Conservation (phyloP, 208 protist species). For the Tetramitus jugosus region DNA sequence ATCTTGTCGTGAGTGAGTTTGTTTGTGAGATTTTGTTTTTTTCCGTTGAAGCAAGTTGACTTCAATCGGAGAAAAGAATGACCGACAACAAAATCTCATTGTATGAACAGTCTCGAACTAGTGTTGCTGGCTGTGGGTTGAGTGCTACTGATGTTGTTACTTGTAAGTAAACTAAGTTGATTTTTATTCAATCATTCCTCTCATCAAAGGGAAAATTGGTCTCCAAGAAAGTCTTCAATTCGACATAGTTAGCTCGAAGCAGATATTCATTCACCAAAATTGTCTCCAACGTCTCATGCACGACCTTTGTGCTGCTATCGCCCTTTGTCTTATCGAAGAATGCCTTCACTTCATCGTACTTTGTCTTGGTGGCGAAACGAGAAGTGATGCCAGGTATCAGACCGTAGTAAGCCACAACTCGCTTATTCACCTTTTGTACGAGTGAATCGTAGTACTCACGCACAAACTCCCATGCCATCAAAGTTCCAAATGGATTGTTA, state of each 20-base stretch:
- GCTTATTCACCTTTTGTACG: not conserved
- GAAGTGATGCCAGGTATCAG: not conserved
- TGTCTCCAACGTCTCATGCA: not conserved
- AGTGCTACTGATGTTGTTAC: too few species aligned
- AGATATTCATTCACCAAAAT: not conserved
- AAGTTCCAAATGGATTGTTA: constrained; percentile 2
- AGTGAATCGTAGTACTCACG: not conserved
- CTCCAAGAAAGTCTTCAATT: not conserved
- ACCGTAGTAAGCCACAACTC: not conserved
- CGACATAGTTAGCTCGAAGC: not conserved
- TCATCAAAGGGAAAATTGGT: too few species aligned
- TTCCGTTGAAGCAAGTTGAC: too few species aligned
- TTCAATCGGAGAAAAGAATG: too few species aligned
- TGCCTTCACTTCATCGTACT: not conserved
- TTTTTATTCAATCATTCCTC: too few species aligned
- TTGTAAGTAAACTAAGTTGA: too few species aligned
- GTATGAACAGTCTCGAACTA: too few species aligned
- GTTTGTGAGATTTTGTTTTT: too few species aligned
- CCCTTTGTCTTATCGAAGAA: not conserved
- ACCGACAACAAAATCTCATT: too few species aligned
- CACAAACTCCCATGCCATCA: constrained; percentile 16
- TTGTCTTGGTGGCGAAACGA: not conserved
- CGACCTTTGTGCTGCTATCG: too few species aligned
- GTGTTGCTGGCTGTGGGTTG: too few species aligned
- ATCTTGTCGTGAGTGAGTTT: too few species aligned